Evolutionary conservation across 2,329 filamentous ascomycete genomes (phyloP).

Genomic region (Aureobasidium vineae): DNA sequence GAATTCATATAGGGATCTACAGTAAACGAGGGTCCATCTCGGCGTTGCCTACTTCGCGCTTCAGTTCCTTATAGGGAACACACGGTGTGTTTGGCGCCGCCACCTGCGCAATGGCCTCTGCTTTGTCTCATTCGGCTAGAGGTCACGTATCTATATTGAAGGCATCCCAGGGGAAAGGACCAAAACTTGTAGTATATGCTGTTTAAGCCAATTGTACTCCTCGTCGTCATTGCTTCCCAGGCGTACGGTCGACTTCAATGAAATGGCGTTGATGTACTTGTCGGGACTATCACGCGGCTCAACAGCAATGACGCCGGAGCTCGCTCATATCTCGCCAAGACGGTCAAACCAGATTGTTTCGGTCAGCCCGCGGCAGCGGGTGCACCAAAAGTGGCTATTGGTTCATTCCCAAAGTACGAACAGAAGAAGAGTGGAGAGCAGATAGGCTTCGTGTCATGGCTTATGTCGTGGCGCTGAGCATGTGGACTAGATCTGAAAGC

Average conservation of each 20-base stretch:
- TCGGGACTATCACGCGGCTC: background rate
- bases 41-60: background rate
- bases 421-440: background rate
- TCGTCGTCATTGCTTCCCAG: background rate
- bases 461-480: background rate
- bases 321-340: background rate
- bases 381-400: background rate
- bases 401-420: background rate
- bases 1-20: background rate
- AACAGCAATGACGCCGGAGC: background rate
- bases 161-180: too few relatives aligned
- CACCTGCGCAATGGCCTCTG: background rate
- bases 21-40: background rate
- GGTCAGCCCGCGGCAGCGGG: background rate
- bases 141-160: too few relatives aligned
- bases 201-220: background rate
- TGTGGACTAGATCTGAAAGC: background rate
- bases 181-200: too few relatives aligned
- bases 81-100: background rate
- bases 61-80: background rate
- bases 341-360: background rate
- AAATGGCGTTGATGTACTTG: background rate
- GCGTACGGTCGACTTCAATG: background rate
- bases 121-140: background rate
- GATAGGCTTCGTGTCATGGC: background rate